Evolutionary conservation across 192 early-diverging fungal species (phyloP), one percentile per base, ranked within the genome.

Genomic region (Phycomyces nitens): DNA sequence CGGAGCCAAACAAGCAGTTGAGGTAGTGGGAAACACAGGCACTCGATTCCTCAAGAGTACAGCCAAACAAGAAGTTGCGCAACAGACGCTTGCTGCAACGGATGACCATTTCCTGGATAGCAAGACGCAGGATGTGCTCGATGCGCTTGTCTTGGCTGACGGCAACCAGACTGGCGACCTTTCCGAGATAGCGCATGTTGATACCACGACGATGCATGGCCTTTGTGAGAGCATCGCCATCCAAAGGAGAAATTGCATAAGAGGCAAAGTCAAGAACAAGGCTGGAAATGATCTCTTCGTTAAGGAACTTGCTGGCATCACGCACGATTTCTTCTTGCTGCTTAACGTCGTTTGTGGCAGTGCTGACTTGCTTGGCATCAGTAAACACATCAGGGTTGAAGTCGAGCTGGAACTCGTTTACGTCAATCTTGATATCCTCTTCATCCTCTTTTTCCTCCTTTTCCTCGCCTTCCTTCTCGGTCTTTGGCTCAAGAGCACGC

Each of bases 111-210:
- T 98, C 95, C 66, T 90, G 85, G 22, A 89, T 58, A 24, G 91
- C 82, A 38, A 96, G 73, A 4, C 85, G 79, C 40, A 81, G 76
- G 53, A 88, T 77, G 27, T 86, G 84, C 15, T 70, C 67, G 38
- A 88, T 66, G 22, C 75, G 73, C 24, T 75, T 69, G 44, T 84
- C 88, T 16, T 80, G 68, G 54, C 82, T 72, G 22, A 82, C 64
- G 7, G 92, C 80, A 34, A 95, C 77, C 21, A 89, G 62, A 41
- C 76, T 57, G 18, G 85, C 85, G 4, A 96, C 81, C 49, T 76
- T 82, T 9, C 95, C 96, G 21, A 99, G 82, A 67, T 96, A 98
- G 29, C 97, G 86, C 92, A 98, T 97, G 76, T 98, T 97, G 77
- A 99, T 89, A 64, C 97, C 97, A 41, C 92, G 92, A 50, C 86